Percentiles rank a stretch among this genome's conserved stretches.
phyloP scores from a whole-genome alignment of 129 eudicot genomes.

The Sambucus nigra region DNA sequence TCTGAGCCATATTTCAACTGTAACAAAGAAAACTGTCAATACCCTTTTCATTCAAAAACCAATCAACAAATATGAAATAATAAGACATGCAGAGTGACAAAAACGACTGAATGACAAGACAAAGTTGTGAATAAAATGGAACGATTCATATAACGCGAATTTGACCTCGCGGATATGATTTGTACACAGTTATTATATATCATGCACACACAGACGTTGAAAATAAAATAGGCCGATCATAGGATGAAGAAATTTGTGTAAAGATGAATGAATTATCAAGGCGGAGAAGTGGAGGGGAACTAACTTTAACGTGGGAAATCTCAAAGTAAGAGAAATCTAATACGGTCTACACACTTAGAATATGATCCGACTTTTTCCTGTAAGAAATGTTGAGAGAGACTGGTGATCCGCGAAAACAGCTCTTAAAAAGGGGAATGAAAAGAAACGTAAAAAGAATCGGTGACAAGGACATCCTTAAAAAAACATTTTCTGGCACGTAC shows the following conservation, averaged over 20 bases:
- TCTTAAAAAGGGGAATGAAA: not conserved
- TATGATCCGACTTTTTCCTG: not conserved
- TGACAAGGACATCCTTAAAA: too few species aligned
- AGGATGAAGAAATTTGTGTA: too few species aligned
- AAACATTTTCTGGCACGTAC: too few species aligned
- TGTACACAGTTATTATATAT: not conserved
- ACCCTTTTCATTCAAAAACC: not conserved
- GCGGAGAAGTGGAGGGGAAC: not conserved
- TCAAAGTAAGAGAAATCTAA: not conserved
- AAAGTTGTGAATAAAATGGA: not conserved
- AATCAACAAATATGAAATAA: not conserved
- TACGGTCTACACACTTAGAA: not conserved
- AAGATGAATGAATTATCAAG: too few species aligned
- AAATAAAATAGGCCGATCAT: too few species aligned
- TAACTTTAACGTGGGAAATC: not conserved
- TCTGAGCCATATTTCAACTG: slow-evolving; percentile 41
- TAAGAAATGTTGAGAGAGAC: not conserved
- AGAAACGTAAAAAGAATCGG: not conserved
- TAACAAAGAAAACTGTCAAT: not conserved
- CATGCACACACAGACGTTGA: not conserved
- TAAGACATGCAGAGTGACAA: too few species aligned
- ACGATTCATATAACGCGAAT: not conserved
- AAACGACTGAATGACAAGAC: not conserved
- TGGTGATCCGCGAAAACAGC: not conserved
- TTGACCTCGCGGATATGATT: not conserved